These are phyloP conservation scores for Hyphopichia khmerensis DNA, from an alignment of 1,139 yeast species.

Conservation along the genomic window DNA sequence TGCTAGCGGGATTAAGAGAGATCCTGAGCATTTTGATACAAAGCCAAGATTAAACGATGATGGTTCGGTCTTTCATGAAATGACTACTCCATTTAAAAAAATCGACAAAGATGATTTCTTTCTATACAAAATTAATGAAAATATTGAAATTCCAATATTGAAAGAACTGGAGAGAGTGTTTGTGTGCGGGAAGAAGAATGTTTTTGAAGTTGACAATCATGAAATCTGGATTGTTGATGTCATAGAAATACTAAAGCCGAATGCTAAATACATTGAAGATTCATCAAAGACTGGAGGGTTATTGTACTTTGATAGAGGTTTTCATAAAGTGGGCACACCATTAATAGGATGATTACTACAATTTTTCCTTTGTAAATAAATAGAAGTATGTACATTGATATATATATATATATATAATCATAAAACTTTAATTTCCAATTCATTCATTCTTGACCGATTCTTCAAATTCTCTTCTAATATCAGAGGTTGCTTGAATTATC, in stretches of 20 bases:
- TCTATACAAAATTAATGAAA: slow-evolving; percentile 11
- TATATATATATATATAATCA: neutral
- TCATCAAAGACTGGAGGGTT: slow-evolving; percentile 51
- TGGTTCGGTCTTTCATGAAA: slow-evolving; percentile 44
- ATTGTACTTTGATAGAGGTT: slow-evolving; percentile 61
- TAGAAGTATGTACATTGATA: neutral
- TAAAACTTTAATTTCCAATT: neutral
- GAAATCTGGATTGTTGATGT: slow-evolving; percentile 85
- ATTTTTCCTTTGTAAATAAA: slow-evolving; percentile 8
- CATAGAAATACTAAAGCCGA: slow-evolving; percentile 43
- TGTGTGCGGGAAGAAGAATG: slow-evolving; percentile 57
- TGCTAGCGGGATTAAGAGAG: slow-evolving; percentile 53
- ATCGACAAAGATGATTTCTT: slow-evolving; percentile 12
- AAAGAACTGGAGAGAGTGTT: slow-evolving; percentile 59
- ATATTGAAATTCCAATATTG: slow-evolving; percentile 54
- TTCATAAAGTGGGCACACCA: slow-evolving; percentile 53
- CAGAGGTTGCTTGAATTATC: slow-evolving; percentile 22
- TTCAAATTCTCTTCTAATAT: slow-evolving; percentile 11
- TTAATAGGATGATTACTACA: neutral
- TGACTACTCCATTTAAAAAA: slow-evolving; percentile 51
- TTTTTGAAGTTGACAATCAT: slow-evolving; percentile 69
- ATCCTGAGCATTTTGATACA: slow-evolving; percentile 7
- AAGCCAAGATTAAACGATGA: slow-evolving; percentile 17
- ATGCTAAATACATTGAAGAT: slow-evolving; percentile 16
- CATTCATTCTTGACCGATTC: neutral